Evolutionary conservation across 2,329 filamentous ascomycete species (phyloP).

Genomic region (Aspergillus brunneoviolaceus): DNA sequence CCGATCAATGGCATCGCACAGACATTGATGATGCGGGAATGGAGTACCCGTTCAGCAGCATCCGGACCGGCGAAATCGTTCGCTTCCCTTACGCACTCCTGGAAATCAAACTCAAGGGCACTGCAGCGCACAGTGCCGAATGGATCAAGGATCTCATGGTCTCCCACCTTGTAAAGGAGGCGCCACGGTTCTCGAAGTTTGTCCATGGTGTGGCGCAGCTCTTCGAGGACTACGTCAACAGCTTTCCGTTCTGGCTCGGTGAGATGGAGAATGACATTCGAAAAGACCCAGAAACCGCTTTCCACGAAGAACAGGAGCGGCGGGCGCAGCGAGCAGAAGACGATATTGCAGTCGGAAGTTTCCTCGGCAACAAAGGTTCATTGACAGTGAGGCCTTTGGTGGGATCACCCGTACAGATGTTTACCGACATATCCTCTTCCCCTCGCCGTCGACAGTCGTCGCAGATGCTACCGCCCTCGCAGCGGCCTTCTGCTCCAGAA

Average conservation of each 20-base stretch:
- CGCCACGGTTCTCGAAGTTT: constrained; percentile 93
- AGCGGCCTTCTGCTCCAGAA: constrained; percentile 37
- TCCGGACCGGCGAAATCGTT: constrained; percentile 87
- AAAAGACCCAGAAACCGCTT: constrained; percentile 84
- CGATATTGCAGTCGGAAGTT: constrained; percentile 83
- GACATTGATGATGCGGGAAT: constrained; percentile 84
- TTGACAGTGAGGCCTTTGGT: constrained; percentile 25
- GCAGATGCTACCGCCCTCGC: constrained; percentile 24
- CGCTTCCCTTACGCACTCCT: constrained; percentile 88
- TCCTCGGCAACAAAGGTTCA: constrained; percentile 61
- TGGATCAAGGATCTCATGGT: constrained; percentile 92
- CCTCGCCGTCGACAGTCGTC: constrained; percentile 24
- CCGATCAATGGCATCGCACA: constrained; percentile 82
- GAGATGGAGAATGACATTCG: constrained; percentile 92
- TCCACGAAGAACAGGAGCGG: constrained; percentile 85
- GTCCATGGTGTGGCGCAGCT: constrained; percentile 87
- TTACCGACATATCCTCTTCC: constrained; percentile 27
- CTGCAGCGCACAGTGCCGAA: constrained; percentile 62
- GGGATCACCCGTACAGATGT: constrained; percentile 35
- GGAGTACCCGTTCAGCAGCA: constrained; percentile 80
- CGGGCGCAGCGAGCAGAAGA: constrained; percentile 80
- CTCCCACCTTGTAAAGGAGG: constrained; percentile 87
- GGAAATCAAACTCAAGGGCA: constrained; percentile 78
- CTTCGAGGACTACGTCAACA: constrained; percentile 96
- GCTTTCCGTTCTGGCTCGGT: constrained; percentile 91